Base-by-base conservation (phyloP, 2,329 filamentous ascomycete genomes). In the Aspergillus tanneri region DNA sequence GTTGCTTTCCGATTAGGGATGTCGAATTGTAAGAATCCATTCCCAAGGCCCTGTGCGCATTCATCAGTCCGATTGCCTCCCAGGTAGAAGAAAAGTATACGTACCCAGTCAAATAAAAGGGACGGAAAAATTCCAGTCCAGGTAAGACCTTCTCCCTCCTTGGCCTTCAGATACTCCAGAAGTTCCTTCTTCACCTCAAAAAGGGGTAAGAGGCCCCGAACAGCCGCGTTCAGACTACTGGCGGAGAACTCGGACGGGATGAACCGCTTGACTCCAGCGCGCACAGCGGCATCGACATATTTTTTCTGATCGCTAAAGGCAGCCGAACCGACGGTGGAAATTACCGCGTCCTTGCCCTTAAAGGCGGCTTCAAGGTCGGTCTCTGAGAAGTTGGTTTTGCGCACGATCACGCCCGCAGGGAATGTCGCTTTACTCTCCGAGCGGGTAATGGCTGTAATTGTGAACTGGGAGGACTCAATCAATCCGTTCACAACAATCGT, bases 121-220 rank as follows among this genome's bases (percentile, higher is more conserved):
- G 82, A 81, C 7, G 71, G 78, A 3, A 81, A 75, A 11, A 87
- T 62, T 2, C 72, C 78, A 1, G 80, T 85, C 83, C 83, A 87
- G 23, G 71, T 76, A 53, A 86, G 77, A 0, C 56, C 64, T 1
- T 69, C 59, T 18, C 68, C 64, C 50, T 77, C 68, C 53, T 77
- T 76, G 19, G 66, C 65, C 52, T 77, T 72, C 16, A 85, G 69
- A 51, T 84, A 82, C 27, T 82, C 74, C 8, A 81, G 53, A 2
- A 63, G 42, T 3, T 58, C 58, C 14, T 43, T 55, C 52, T 69
- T 69, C 10, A 54, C 49, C 3, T 22, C 30, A 23, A 65, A 63
- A 0, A 67, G 41, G 1, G 60, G 60, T 23, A 64, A 38, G 1
- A 65, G 28, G n/a, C 59, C 39, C 2, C 62, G 40, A 0, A 65